Evolutionary conservation across 2,329 filamentous ascomycete species (phyloP), one percentile per base, ranked within the genome.

Genomic region (Arthrobotrys musiformis): DNA sequence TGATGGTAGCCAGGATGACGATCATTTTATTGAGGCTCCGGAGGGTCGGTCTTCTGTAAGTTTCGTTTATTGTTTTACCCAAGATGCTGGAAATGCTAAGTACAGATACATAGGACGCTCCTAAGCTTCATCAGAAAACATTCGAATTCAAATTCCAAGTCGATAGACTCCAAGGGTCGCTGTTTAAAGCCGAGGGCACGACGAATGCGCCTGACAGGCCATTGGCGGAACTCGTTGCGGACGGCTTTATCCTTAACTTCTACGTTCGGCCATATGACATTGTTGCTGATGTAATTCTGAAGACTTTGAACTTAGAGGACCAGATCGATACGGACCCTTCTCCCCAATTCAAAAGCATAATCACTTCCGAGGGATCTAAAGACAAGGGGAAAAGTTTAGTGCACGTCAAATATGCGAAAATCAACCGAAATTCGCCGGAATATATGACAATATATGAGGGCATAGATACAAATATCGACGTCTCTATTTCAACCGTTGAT

Each of bases 91-190:
- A 24, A 2, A 40, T 33, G 30, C 48, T 73, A 76, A 37, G 6
- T n/a, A 7, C 22, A 26, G 4, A 24, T n/a, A 76, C 11, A n/a
- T 24, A 48, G 73, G 66, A 77, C 44, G 73, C 66, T 9, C 66
- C 92, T 26, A 92, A 92, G 81, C 86, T 95, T 54, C 92, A 96
- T 81, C 94, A 97, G 81, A 91, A 92, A 50, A 94, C 91, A 79
- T 98, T 99, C 80, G 93, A 99, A 82, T 93, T 99, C 85, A 96
- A 94, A 80, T 99, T 99, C 83, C 93, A 93, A 7, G 95, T 99
- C 37, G 95, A 97, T 81, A 93, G 92, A 77, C 87, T 99, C 52
- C 94, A 96, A 83, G 95, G 95, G 1, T 98, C 95, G 0, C 86
- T 99, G 0, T 99, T 93, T 83, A 90, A 90, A 79, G 93, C 94